A percentile compares a stretch with the other conserved stretches of the same genome.
Evolutionary conservation across 768 basidiomycete species (phyloP).

Genomic region (Sutorius australiensis): DNA sequence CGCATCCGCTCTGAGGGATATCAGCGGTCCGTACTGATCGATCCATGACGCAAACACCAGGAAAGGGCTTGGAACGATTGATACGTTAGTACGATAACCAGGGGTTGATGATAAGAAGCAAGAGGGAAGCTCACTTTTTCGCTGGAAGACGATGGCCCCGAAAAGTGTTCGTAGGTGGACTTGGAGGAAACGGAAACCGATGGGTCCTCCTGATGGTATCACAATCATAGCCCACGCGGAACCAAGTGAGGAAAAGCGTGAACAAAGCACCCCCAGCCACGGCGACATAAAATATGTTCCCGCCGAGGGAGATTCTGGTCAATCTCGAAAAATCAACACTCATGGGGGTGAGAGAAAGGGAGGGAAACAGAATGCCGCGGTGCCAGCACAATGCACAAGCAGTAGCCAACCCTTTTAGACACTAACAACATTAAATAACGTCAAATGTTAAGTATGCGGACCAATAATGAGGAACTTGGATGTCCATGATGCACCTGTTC

Average conservation of each 20-base stretch:
- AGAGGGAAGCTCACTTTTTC: slow-evolving; percentile 4
- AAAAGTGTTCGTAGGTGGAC: slow-evolving; percentile 3
- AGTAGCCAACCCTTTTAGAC: too few species aligned
- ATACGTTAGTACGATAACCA: neutral
- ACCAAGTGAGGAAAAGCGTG: slow-evolving; percentile 1
- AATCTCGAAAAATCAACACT: neutral
- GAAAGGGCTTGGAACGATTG: slow-evolving; percentile 1
- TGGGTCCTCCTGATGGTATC: neutral
- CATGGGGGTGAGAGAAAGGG: neutral
- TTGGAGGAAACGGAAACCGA: slow-evolving; percentile 7
- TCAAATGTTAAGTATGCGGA: too few species aligned
- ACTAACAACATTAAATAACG: too few species aligned
- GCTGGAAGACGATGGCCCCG: neutral
- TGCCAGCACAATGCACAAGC: neutral
- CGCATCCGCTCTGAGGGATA: slow-evolving; percentile 46
- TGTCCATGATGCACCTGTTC: too few species aligned
- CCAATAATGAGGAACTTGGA: too few species aligned
- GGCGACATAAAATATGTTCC: neutral
- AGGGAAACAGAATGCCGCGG: neutral
- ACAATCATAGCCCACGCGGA: neutral
- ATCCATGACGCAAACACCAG: slow-evolving; percentile 47
- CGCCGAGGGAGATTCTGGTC: neutral
- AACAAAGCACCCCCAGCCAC: neutral
- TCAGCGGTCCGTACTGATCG: slow-evolving; percentile 53
- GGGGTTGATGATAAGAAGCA: neutral